Conservation (phyloP, 2,329 filamentous ascomycete species). For the Coniochaeta pulveracea region DNA sequence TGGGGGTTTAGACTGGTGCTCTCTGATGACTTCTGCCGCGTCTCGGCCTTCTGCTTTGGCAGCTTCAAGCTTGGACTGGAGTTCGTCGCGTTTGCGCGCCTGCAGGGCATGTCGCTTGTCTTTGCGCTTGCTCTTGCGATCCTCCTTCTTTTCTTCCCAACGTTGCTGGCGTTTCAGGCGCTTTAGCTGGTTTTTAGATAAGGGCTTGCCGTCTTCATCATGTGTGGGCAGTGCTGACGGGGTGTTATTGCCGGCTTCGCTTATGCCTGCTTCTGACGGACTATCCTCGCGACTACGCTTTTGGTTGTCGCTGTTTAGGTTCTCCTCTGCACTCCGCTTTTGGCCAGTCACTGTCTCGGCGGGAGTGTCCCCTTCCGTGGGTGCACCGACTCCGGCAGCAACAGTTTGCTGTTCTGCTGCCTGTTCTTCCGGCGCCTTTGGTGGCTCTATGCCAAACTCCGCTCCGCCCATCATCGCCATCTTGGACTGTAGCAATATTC, state of each 20-base stretch:
- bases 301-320: too few relatives aligned
- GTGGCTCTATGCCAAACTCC: too few relatives aligned
- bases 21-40: conserved; percentile 19
- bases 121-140: conserved; percentile 40
- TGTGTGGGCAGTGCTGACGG: conserved; percentile 2
- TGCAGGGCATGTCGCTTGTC: conserved; percentile 39
- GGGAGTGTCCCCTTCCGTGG: too few relatives aligned
- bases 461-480: too few relatives aligned
- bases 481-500: too few relatives aligned
- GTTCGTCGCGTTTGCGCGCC: conserved; percentile 36
- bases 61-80: conserved; percentile 35
- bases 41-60: conserved; percentile 29
- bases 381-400: too few relatives aligned
- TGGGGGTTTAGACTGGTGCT: conserved; percentile 21
- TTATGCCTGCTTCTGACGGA: too few relatives aligned
- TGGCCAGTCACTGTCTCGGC: too few relatives aligned
- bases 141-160: conserved; percentile 64
- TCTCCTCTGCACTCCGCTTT: too few relatives aligned
- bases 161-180: conserved; percentile 59
- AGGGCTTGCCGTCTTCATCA: conserved; percentile 6
- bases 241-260: background rate
- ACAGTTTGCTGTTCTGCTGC: too few relatives aligned
- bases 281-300: too few relatives aligned
- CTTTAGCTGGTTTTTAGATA: conserved; percentile 84
- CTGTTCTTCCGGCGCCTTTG: too few relatives aligned